Evolutionary conservation across 768 basidiomycete species (phyloP).

Genomic region (Russula earlei): DNA sequence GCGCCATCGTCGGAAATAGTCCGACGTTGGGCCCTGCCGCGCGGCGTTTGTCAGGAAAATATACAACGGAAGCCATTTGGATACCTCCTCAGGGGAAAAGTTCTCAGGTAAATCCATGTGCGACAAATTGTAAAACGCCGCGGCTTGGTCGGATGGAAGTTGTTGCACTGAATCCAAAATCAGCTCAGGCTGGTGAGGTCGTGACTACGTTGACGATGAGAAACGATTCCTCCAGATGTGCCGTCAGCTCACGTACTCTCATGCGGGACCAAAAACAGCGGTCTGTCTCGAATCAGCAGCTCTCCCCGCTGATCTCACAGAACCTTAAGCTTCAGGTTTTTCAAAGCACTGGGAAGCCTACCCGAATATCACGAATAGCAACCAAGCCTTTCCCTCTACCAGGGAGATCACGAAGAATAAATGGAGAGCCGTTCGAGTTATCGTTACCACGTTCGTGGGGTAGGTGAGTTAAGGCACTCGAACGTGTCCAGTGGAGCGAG

Average conservation of each 20-base stretch:
- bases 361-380: conserved; percentile 5
- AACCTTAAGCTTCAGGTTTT: neutral
- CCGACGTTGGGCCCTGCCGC: conserved; percentile 43
- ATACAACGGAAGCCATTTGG: conserved; percentile 45
- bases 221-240: neutral
- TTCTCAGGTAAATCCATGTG: conserved; percentile 42
- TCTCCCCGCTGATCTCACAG: conserved; percentile 43
- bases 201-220: conserved; percentile 27
- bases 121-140: conserved; percentile 45
- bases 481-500: neutral
- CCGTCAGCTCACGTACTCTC: conserved; percentile 31
- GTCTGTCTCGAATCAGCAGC: conserved; percentile 43
- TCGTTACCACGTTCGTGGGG: neutral
- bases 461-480: too few species aligned
- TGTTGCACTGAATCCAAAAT: conserved; percentile 31
- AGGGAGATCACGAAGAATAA: conserved; percentile 11
- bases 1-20: conserved; percentile 56
- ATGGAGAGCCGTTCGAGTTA: neutral
- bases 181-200: conserved; percentile 36
- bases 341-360: neutral
- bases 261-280: conserved; percentile 43
- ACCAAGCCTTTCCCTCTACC: conserved; percentile 16
- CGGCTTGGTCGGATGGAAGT: conserved; percentile 28
- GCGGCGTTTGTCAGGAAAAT: conserved; percentile 64
- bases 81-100: conserved; percentile 29